A percentile compares a stretch with the other conserved stretches of the same genome.
phyloP scores from a whole-genome alignment of 805 yeast genomes.

The Kodamaea kakaduensis region DNA sequence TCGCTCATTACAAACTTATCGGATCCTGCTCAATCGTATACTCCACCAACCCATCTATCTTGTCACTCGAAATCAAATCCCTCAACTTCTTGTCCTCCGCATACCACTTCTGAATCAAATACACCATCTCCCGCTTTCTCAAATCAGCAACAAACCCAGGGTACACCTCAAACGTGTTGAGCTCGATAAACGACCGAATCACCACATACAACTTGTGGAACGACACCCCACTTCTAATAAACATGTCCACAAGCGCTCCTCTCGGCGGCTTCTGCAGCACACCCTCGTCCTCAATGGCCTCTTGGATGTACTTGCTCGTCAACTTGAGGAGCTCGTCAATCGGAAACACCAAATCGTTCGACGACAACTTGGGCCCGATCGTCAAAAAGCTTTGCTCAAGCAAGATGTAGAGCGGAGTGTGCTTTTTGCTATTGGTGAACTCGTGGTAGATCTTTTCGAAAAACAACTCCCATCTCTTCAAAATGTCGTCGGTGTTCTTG shows the following conservation, averaged over 20 bases:
- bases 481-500: conserved; percentile 77
- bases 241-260: conserved; percentile 60
- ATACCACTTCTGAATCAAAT: conserved; percentile 66
- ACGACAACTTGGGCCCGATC: conserved; percentile 61
- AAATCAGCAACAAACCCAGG: conserved; percentile 38
- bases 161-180: conserved; percentile 50
- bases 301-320: conserved; percentile 51
- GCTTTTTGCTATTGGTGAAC: conserved; percentile 19
- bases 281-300: conserved; percentile 31
- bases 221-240: conserved; percentile 59
- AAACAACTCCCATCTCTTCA: conserved; percentile 73
- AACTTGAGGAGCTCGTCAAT: conserved; percentile 64
- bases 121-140: conserved; percentile 47
- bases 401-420: conserved; percentile 37
- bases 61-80: conserved; percentile 48
- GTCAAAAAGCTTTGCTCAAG: conserved; percentile 38
- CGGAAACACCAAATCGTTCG: conserved; percentile 78
- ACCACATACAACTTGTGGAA: conserved; percentile 63
- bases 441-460: conserved; percentile 49
- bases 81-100: conserved; percentile 58
- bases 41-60: conserved; percentile 39
- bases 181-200: conserved; percentile 59
- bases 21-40: conserved; percentile 59
- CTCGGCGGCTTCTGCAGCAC: conserved; percentile 36
- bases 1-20: conserved; percentile 27